Evolutionary conservation across 345 rosid species (phyloP).

Genomic region (Xanthoceras sorbifolium): DNA sequence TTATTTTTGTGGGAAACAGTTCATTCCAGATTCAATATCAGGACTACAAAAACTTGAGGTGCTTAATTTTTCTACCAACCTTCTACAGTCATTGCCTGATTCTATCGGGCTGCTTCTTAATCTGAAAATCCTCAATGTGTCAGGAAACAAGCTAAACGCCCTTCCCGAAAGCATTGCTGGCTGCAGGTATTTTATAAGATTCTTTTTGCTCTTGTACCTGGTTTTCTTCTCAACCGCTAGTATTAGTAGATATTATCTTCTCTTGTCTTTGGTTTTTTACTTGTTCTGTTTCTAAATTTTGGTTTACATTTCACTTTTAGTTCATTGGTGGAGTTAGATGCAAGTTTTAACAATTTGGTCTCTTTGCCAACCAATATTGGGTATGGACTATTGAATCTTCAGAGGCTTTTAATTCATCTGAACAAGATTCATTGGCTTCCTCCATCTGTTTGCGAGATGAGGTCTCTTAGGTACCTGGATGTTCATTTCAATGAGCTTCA

Average conservation of each 20-base stretch:
- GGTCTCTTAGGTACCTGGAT: conserved; percentile 63
- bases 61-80: conserved; percentile 73
- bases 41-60: conserved; percentile 72
- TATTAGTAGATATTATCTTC: background rate
- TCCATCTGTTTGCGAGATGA: conserved; percentile 72
- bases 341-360: conserved; percentile 74
- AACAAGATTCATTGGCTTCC: conserved; percentile 79
- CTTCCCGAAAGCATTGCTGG: conserved; percentile 80
- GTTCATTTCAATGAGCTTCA: conserved; percentile 90
- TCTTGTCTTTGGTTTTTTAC: background rate
- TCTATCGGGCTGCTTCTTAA: conserved; percentile 71
- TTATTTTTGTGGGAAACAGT: conserved; percentile 39
- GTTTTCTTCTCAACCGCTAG: background rate
- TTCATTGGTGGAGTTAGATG: conserved; percentile 80
- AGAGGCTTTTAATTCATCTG: conserved; percentile 64
- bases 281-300: background rate
- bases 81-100: conserved; percentile 61
- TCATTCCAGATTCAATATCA: conserved; percentile 83
- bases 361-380: conserved; percentile 79
- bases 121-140: conserved; percentile 63
- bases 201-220: background rate
- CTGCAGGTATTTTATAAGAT: conserved; percentile 47
- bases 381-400: conserved; percentile 63
- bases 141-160: conserved; percentile 71
- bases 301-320: conserved; percentile 34